These are phyloP conservation scores for Arachis stenosperma DNA, from an alignment of 306 rosid species.

Conservation along the genomic window DNA sequence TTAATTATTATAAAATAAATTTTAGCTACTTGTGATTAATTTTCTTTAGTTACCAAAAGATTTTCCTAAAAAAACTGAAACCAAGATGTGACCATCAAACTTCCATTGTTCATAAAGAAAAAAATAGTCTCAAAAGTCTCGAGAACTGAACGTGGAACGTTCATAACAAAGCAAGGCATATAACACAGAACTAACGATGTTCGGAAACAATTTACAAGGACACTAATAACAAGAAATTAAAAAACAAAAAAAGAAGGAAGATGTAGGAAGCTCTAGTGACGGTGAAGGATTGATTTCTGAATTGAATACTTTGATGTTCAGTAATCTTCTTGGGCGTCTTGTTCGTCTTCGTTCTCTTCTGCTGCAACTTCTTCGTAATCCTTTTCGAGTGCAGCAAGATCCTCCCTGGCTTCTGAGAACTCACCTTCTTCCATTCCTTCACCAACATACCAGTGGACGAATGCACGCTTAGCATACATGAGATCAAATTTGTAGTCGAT, in stretches of 20 bases:
- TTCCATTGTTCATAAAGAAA: not conserved
- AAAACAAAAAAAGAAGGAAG: not conserved
- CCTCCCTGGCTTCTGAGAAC: conserved; percentile 80
- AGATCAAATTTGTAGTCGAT: conserved; percentile 73
- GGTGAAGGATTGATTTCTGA: conserved; percentile 6
- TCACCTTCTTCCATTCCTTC: conserved; percentile 94
- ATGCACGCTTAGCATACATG: conserved; percentile 77
- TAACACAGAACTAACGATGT: not conserved
- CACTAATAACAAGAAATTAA: not conserved
- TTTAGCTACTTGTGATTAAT: too few species aligned
- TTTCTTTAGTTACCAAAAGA: too few species aligned
- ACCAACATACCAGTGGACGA: conserved; percentile 85
- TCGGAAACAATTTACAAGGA: conserved; percentile 21
- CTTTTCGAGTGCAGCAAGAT: conserved; percentile 82
- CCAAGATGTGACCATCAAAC: not conserved
- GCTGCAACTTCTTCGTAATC: conserved; percentile 81
- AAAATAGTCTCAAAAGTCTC: not conserved
- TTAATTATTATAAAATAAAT: too few species aligned
- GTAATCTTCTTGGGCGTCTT: conserved; percentile 48
- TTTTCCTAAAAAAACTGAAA: not conserved
- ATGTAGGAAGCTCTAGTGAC: not conserved
- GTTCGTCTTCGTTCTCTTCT: conserved; percentile 52
- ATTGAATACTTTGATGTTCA: conserved; percentile 29
- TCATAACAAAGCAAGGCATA: too few species aligned
- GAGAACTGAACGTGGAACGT: too few species aligned